phyloP scores from a whole-genome alignment of 768 basidiomycete species.

The Auriscalpium vulgare region DNA sequence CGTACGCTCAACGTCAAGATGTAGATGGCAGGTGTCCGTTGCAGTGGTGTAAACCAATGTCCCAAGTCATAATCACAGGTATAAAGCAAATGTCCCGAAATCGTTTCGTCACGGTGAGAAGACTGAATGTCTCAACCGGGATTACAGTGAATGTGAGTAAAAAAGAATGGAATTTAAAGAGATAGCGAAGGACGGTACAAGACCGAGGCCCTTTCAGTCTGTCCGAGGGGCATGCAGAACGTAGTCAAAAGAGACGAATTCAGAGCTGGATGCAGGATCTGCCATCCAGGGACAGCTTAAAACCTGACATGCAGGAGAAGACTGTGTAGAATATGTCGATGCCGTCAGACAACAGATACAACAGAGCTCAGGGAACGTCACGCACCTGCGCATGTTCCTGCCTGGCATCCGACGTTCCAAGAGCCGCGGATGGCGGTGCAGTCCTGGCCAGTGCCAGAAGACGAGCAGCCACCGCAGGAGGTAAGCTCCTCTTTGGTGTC shows the following conservation, averaged over 20 bases:
- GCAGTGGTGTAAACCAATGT: too few relatives aligned
- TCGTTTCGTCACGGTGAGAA: too few relatives aligned
- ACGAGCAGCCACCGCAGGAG: slow-evolving; percentile 71
- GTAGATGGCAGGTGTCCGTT: neutral
- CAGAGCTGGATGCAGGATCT: slow-evolving; percentile 34
- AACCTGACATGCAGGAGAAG: slow-evolving; percentile 43
- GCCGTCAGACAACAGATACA: neutral
- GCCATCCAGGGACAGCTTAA: slow-evolving; percentile 33
- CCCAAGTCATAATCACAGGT: too few relatives aligned
- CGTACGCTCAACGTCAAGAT: too few relatives aligned
- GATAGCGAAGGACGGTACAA: neutral
- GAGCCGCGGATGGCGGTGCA: slow-evolving; percentile 60
- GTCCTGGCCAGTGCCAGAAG: slow-evolving; percentile 56
- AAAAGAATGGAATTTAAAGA: neutral
- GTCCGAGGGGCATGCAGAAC: too few relatives aligned
- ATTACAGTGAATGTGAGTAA: neutral
- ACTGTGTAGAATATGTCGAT: slow-evolving; percentile 26
- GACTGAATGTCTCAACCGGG: neutral
- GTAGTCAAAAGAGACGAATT: neutral
- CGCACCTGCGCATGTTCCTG: slow-evolving; percentile 45
- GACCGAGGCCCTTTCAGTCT: too few relatives aligned
- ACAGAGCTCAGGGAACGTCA: slow-evolving; percentile 4
- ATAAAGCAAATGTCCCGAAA: too few relatives aligned
- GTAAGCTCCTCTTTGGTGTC: slow-evolving; percentile 56
- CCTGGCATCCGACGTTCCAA: slow-evolving; percentile 65